Conservation (phyloP, 306 rosid species). For the Begonia fuchsioides region DNA sequence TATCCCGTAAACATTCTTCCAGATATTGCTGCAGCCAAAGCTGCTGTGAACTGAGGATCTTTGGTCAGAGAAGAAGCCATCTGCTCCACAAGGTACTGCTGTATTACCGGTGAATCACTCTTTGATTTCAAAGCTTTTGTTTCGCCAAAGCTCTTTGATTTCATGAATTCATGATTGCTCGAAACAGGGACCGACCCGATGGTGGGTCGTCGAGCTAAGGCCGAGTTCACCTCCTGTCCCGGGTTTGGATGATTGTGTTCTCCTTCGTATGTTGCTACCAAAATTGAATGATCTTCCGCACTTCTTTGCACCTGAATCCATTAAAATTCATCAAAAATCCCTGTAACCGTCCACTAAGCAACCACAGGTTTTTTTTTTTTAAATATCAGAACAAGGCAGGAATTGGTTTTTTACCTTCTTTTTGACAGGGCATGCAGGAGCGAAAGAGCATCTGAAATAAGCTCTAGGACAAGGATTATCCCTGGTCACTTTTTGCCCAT, state of each 20-base stretch:
- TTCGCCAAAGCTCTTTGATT: conserved; percentile 30
- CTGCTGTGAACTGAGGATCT: conserved; percentile 87
- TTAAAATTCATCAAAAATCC: not conserved
- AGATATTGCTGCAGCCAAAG: conserved; percentile 83
- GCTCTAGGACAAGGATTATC: conserved; percentile 98
- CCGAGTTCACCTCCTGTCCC: conserved; percentile 37
- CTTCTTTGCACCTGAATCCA: conserved; percentile 80
- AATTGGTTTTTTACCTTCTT: conserved; percentile 50
- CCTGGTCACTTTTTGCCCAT: conserved; percentile 96
- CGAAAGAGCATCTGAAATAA: conserved; percentile 97
- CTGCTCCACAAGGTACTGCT: conserved; percentile 63
- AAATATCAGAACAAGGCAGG: no score
- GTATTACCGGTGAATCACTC: conserved; percentile 38
- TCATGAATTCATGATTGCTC: conserved; percentile 45
- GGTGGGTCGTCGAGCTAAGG: conserved; percentile 23
- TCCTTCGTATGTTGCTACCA: conserved; percentile 95
- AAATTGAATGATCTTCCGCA: conserved; percentile 70
- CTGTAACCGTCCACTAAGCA: no score
- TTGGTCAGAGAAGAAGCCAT: conserved; percentile 93
- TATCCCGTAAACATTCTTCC: conserved; percentile 40
- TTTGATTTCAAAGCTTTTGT: conserved; percentile 20
- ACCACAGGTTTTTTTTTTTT: no score
- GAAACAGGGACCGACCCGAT: conserved; percentile 30
- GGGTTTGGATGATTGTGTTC: conserved; percentile 80
- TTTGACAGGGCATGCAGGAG: conserved; percentile 90